Evolutionary conservation across 2,329 filamentous ascomycete species (phyloP), one percentile per base, ranked within the genome.

Genomic region (Escovopsis weberi): DNA sequence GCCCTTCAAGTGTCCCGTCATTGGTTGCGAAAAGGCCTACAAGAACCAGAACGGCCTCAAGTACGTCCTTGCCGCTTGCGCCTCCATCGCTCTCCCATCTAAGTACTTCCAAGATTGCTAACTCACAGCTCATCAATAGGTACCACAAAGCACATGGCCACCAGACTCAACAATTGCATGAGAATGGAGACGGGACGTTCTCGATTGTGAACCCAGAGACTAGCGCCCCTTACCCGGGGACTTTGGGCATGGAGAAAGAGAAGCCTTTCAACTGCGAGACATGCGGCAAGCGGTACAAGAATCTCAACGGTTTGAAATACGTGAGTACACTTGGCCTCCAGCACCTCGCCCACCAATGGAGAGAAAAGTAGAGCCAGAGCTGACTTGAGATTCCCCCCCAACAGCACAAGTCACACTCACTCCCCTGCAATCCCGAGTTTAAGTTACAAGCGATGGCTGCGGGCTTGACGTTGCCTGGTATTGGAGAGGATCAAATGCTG

Each of bases 1-100:
- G 65, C 91, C 91, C 0, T 98, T 94, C 71, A 85, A 88, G 59
- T 98, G 91, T 56, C 91, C 91, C 2, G 91, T 98, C 40, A 94
- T 98, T 59, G 91, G 91, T 6, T 98, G 91, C 57, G 91, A 96
- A 62, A 98, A 98, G 70, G 89, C 91, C 0, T 98, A 98, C 68
- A 98, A 98, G 72, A 98, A 98, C 61, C 91, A 96, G 60, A 98
- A 98, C 53, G 91, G 91, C 40, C 71, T 98, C 44, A 98, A 96
- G 75, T 98, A 86, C 53, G 68, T 66, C 30, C 40, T 32, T 37
- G 33, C 28, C 40, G 11, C 8, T 32, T 9, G 4, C 28, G 28
- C 3, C n/a, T 40, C 48, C 4, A 33, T 38, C 42, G 3, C 28
- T 40, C 28, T 40, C 8, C 28, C 28, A 9, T 32, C 28, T 7